Conservation (phyloP, 164 flowering plant species). For the Liriodendron chinense region DNA sequence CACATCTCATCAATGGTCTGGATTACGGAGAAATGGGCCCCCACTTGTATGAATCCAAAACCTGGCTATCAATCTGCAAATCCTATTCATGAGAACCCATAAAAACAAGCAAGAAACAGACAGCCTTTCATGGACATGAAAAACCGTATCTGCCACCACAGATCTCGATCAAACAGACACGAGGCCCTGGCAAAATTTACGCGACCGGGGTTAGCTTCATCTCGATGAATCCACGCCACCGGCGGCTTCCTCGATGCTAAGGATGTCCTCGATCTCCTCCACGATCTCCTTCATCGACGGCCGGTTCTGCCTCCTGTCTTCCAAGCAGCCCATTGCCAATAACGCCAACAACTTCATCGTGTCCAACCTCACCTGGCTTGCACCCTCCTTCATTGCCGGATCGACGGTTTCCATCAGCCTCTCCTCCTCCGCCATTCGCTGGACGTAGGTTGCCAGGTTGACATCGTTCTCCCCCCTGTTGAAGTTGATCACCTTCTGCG, state of each 20-base stretch:
- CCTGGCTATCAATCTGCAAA: no score
- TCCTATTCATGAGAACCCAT: no score
- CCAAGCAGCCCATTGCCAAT: conserved; percentile 15
- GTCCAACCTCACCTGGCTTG: conserved; percentile 10
- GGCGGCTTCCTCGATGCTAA: conserved; percentile 8
- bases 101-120: no score
- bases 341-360: conserved; percentile 17
- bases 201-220: no score
- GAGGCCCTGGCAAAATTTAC: no score
- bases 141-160: no score
- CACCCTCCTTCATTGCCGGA: conserved; percentile 1
- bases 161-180: no score
- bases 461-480: conserved; percentile 12
- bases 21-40: no score
- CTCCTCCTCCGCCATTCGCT: conserved; percentile 10
- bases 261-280: conserved; percentile 16
- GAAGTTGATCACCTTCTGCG: conserved; percentile 19
- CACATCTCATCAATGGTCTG: no score
- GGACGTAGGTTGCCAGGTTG: conserved; percentile 12
- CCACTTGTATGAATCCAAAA: no score
- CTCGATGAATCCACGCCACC: neutral
- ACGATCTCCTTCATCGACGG: conserved; percentile 18
- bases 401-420: conserved; percentile 13
- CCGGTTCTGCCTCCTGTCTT: conserved; percentile 18
- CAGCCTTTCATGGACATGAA: no score